These are phyloP conservation scores for Onygena corvina DNA, from an alignment of 2,329 filamentous ascomycete genomes.

Conservation along the genomic window DNA sequence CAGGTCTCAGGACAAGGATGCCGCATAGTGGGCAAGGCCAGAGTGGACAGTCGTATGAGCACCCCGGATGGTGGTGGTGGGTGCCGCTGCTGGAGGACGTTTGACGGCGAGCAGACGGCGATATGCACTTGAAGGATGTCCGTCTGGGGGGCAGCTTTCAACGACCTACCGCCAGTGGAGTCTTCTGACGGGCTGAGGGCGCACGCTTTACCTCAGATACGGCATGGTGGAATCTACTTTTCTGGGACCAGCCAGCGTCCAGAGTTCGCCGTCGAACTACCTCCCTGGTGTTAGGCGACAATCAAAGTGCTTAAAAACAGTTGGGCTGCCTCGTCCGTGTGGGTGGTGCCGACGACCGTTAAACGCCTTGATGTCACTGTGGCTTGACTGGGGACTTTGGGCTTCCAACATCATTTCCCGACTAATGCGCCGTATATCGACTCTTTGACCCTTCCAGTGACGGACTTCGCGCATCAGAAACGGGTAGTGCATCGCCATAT, in stretches of 20 bases:
- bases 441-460: not conserved
- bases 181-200: not conserved
- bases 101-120: not conserved
- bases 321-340: constrained; percentile 1
- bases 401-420: not conserved
- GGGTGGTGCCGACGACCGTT: constrained; percentile 3
- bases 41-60: not conserved
- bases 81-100: not conserved
- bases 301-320: not conserved
- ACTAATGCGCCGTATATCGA: not conserved
- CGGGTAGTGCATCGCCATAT: too few species aligned
- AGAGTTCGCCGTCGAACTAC: too few species aligned
- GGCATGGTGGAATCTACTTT: constrained; percentile 2
- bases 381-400: constrained; percentile 1
- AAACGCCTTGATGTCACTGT: constrained; percentile 5
- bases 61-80: not conserved
- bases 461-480: not conserved
- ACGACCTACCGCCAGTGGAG: too few species aligned
- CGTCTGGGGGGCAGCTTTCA: too few species aligned
- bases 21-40: not conserved
- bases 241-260: constrained; percentile 6
- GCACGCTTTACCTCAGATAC: constrained; percentile 1
- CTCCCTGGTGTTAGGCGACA: constrained; percentile 1
- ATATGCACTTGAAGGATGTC: not conserved
- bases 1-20: constrained; percentile 8